Conservation (phyloP, 257 asterid genomes). For the Leonotis leonurus region DNA sequence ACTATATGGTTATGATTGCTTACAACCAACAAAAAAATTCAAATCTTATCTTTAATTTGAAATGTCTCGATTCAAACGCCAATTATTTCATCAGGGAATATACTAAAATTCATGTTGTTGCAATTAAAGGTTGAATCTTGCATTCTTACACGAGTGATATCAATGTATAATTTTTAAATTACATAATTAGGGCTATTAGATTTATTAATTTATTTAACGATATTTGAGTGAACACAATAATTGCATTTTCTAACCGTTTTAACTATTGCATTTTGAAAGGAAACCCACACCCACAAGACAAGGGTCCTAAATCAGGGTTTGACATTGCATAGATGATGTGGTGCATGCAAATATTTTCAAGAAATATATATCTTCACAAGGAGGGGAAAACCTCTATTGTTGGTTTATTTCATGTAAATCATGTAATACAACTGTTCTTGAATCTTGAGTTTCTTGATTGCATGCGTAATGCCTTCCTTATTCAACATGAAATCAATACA, state of each 20-base stretch:
- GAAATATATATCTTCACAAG: constrained; percentile 45
- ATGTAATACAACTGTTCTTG: not conserved
- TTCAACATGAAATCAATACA: no score
- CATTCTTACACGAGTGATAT: no score
- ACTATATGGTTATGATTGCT: no score
- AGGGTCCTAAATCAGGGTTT: not conserved
- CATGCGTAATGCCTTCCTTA: not conserved
- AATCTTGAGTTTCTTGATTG: not conserved
- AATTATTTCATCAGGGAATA: not conserved
- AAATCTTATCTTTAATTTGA: not conserved
- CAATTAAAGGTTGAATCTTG: no score
- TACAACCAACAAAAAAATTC: not conserved
- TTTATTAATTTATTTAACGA: no score
- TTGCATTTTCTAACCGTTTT: no score
- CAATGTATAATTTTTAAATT: no score
- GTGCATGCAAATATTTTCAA: not conserved
- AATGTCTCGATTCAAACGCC: not conserved
- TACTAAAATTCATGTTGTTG: no score
- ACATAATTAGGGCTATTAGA: no score
- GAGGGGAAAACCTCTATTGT: constrained; percentile 47
- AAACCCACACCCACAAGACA: not conserved
- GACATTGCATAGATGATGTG: not conserved
- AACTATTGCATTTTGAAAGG: not conserved
- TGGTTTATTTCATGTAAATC: constrained; percentile 10
- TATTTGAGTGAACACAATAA: no score